These are phyloP conservation scores for Chalaropsis ovoidea DNA, from an alignment of 2,329 filamentous ascomycete species.

Conservation along the genomic window DNA sequence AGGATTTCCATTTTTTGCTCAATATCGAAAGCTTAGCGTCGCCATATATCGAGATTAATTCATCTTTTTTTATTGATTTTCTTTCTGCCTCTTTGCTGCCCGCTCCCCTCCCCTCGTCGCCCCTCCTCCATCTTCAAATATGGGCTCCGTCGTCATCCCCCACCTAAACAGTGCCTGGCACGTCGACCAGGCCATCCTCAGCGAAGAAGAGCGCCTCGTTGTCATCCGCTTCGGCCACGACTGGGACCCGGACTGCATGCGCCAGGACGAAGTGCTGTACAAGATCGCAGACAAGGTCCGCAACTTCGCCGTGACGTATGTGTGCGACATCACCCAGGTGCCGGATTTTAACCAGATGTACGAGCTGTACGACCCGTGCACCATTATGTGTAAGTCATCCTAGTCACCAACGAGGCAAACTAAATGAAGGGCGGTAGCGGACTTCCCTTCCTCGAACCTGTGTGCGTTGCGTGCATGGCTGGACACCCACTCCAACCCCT, in stretches of 20 bases:
- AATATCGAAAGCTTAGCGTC: neutral
- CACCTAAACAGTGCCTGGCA: slow-evolving; percentile 92
- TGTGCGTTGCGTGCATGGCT: too few relatives aligned
- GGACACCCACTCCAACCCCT: too few relatives aligned
- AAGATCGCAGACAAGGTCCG: slow-evolving; percentile 87
- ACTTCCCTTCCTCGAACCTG: too few relatives aligned
- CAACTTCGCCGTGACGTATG: slow-evolving; percentile 85
- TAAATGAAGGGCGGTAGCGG: neutral
- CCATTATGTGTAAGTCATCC: slow-evolving; percentile 63
- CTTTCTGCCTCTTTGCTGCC: neutral
- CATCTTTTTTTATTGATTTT: neutral
- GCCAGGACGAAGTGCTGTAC: slow-evolving; percentile 57
- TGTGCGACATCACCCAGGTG: slow-evolving; percentile 85
- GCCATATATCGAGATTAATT: too few relatives aligned
- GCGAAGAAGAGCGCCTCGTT: slow-evolving; percentile 83
- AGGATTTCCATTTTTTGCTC: neutral
- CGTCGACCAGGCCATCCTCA: slow-evolving; percentile 89
- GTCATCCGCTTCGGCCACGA: slow-evolving; percentile 91
- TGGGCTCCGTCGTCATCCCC: slow-evolving; percentile 82
- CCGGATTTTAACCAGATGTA: slow-evolving; percentile 97
- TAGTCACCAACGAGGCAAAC: neutral
- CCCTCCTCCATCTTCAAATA: slow-evolving; percentile 28
- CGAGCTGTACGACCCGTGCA: slow-evolving; percentile 79
- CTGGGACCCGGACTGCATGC: slow-evolving; percentile 59
- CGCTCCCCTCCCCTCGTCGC: neutral